Conservation (phyloP, 2,329 filamentous ascomycete genomes). For the Colletotrichum cereale region DNA sequence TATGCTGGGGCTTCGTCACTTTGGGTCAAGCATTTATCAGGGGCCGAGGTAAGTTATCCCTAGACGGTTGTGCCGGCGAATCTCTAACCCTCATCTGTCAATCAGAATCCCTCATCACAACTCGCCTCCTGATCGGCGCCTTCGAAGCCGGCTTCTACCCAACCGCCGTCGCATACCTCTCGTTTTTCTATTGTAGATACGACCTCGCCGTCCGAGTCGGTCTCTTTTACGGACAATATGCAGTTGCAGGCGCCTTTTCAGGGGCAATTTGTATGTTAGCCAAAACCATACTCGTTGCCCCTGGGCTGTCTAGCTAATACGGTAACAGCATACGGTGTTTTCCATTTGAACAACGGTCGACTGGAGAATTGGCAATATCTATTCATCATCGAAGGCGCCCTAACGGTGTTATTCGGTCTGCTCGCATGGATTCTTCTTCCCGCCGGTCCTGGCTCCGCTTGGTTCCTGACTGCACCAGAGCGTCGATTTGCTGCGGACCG, state of each 20-base stretch:
- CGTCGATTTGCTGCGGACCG: conserved; percentile 52
- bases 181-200: conserved; percentile 69
- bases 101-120: conserved; percentile 43
- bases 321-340: conserved; percentile 52
- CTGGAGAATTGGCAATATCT: conserved; percentile 58
- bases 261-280: conserved; percentile 56
- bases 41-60: conserved; percentile 43
- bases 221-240: conserved; percentile 69
- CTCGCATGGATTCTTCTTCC: conserved; percentile 55
- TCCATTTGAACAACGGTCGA: conserved; percentile 50
- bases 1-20: conserved; percentile 48
- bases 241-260: conserved; percentile 68
- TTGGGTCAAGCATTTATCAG: conserved; percentile 47
- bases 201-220: conserved; percentile 67
- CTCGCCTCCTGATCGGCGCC: conserved; percentile 43
- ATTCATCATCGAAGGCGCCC: conserved; percentile 58
- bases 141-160: conserved; percentile 68
- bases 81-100: conserved; percentile 3
- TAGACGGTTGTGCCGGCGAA: background rate
- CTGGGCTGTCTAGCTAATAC: conserved; percentile 13
- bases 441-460: conserved; percentile 51
- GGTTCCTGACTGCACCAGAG: conserved; percentile 54
- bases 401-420: conserved; percentile 54
- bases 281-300: background rate
- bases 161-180: conserved; percentile 69